Base-by-base conservation (phyloP, 2,329 filamentous ascomycete genomes). In the Beauveria sp. region DNA sequence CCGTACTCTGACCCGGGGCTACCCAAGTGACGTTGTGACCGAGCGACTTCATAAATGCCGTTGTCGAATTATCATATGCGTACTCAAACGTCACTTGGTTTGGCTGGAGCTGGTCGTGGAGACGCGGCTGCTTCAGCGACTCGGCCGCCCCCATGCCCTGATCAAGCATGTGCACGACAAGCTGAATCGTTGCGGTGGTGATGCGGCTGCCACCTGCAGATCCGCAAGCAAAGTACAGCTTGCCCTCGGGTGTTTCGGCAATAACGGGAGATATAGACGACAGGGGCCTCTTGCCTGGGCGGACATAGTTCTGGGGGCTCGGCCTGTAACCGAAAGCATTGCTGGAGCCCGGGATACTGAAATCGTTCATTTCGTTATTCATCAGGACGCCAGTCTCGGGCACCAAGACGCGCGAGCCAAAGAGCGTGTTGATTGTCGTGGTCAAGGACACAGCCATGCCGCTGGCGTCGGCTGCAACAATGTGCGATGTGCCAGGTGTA, bases 31-130 rank as follows among this genome's bases (percentile, higher is more conserved):
- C 83, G 70, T 92, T 92, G 68, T 93, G 89, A 0, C 89, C 89
- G 48, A 86, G 76, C 0, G 74, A 75, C 55, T 78, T 75, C 81
- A 96, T 78, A 66, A 83, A 90, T 0, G 80, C 83, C 1, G 88
- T 84, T 0, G 89, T 90, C 0, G 72, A 71, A 65, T 91, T 89
- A 64, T 94, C 83, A 66, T 87, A 96, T 0, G 77, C 73, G 44
- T 84, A 87, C 75, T 97, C 92, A 55, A 96, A 90, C 0, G 73
- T 76, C 1, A 88, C 82, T 61, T 77, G 76, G 56, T 89, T 84
- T 0, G 92, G 92, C 3, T 87, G 77, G 6, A 96, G 78, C 75
- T 96, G 92, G 68, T 96, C 91, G 68, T 97, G 92, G 26, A 96
- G 72, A 1, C 92, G 78, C 0, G 90, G 89, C 63, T 82, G 73